Conservation (phyloP, 2,329 filamentous ascomycete species). For the Laburnicola sp. region DNA sequence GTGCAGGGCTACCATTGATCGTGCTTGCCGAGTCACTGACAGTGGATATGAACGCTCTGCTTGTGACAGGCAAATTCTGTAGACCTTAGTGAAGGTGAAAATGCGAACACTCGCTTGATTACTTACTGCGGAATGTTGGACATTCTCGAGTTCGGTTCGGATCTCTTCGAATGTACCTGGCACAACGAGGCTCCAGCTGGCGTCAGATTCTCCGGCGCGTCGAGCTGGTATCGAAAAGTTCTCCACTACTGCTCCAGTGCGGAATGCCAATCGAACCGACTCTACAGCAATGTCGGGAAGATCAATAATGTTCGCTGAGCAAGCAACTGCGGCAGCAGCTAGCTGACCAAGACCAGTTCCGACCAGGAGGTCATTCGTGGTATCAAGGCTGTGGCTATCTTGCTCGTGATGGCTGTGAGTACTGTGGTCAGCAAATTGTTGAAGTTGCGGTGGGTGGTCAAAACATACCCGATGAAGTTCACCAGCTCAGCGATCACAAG, state of each 20-base stretch:
- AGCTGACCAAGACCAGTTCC: constrained; percentile 7
- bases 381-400: not conserved
- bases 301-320: constrained; percentile 7
- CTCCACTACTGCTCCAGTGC: constrained; percentile 7
- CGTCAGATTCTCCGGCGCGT: not conserved
- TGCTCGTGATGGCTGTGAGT: constrained; percentile 5
- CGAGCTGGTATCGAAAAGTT: constrained; percentile 2
- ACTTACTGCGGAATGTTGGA: constrained; percentile 6
- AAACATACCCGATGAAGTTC: constrained; percentile 8
- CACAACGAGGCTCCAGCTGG: constrained; percentile 1
- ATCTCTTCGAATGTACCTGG: not conserved
- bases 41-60: constrained; percentile 4
- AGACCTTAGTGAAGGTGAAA: not conserved
- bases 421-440: not conserved
- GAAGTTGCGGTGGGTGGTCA: not conserved
- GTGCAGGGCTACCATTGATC: constrained; percentile 9
- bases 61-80: constrained; percentile 4
- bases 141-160: not conserved
- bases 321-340: constrained; percentile 6
- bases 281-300: constrained; percentile 8
- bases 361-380: constrained; percentile 2
- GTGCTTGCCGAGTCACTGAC: constrained; percentile 7
- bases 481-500: constrained; percentile 6
- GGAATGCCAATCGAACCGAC: constrained; percentile 7
- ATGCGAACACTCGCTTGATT: not conserved